A percentile compares a stretch with the other conserved stretches of the same genome.
Evolutionary conservation across 495 filamentous ascomycete species (phyloP).

Genomic region (Trichoderma erinaceum): DNA sequence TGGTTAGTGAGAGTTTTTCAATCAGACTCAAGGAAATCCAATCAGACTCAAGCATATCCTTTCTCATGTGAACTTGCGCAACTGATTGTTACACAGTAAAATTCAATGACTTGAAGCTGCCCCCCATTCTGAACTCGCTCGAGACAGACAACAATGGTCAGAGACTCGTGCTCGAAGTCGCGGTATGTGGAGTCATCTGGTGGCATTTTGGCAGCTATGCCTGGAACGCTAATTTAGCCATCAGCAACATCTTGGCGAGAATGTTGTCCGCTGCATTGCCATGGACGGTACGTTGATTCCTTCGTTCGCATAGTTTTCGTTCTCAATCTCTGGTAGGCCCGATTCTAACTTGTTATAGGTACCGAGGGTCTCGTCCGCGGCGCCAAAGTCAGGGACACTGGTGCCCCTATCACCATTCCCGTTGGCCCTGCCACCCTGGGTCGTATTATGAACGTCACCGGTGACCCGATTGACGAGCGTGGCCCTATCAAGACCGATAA

Average conservation of each 20-base stretch:
- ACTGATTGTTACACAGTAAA: conserved; percentile 48
- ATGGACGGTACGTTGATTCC: conserved; percentile 71
- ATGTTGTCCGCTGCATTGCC: conserved; percentile 98
- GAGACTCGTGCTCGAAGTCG: conserved; percentile 93
- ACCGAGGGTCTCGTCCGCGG: conserved; percentile 98
- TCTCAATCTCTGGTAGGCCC: too few species aligned
- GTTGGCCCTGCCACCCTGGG: conserved; percentile 92
- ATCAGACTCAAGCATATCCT: not conserved
- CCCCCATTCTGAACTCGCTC: conserved; percentile 95
- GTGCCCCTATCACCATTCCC: conserved; percentile 92
- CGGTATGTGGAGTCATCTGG: conserved; percentile 63
- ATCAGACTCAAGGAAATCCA: too few species aligned
- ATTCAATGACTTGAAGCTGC: conserved; percentile 86
- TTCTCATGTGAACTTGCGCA: not conserved
- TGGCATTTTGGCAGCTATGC: conserved; percentile 6
- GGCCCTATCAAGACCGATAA: conserved; percentile 91
- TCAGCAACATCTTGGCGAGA: conserved; percentile 99
- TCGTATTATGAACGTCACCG: conserved; percentile 99
- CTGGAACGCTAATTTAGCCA: too few species aligned
- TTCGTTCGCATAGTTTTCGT: too few species aligned
- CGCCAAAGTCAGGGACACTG: conserved; percentile 75
- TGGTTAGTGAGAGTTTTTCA: conserved; percentile 46
- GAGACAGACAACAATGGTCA: conserved; percentile 84
- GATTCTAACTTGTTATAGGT: too few species aligned
- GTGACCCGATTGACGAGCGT: conserved; percentile 99